Evolutionary conservation across 306 rosid species (phyloP), one percentile per base, ranked within the genome.

Genomic region (Leucaena leucocephala): DNA sequence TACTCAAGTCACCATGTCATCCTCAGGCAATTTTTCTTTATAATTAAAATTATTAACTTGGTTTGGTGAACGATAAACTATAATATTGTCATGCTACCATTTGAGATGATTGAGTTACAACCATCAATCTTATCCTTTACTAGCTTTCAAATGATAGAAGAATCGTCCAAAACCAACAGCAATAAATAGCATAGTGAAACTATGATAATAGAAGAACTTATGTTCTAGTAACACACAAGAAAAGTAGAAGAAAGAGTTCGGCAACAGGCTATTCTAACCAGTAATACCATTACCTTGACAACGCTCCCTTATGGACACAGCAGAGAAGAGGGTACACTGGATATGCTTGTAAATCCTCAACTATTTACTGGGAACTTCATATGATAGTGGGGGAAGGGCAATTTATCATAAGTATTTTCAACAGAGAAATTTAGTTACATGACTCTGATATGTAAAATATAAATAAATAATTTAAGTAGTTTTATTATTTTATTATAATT

Each of bases 1-100:
- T 43, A 34, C 68, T 50, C 75, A 63, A 45, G 78, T 78, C 85
- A 78, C 46, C 86, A 76, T 49, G 67, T 75, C 58, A 84, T 78
- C 40, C 55, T 78, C 58, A 19, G 80, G 67, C 36, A 62, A 42
- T 79, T 66, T 69, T 75, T 49, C 38, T 59, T 71, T 68, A 79
- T 40, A 50, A 76, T 34, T 46, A 38, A 74, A 65, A 66, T 34
- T 40, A 70, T 75, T 46, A 82, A 61, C 34, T 80, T 33, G 72
- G 58, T 72, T 27, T 50, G 39, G 50, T 46, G 36, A 71, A 71
- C 55, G 35, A 76, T 35, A 64, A 46, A 72, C 17, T 62, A 43
- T 63, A 63, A 61, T 15, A 62, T 21, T 59, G 64, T n/a, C 75
- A 38, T n/a, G 40, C 43, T 40, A 55, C 39, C 22, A 69, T 42